phyloP scores from a whole-genome alignment of 345 rosid genomes.

The Durio zibethinus region DNA sequence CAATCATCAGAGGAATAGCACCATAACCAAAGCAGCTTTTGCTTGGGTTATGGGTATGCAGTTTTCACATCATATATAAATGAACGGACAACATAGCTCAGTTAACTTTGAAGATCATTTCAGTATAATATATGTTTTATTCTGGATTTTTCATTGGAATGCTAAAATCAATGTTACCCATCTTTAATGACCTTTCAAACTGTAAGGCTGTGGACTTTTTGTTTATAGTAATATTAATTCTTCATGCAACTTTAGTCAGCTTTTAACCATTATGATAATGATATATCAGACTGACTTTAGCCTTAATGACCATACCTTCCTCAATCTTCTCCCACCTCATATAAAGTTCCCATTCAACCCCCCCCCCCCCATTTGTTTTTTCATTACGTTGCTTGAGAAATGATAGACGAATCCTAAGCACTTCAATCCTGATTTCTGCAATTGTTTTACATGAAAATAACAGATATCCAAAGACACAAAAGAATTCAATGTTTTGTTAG shows the following conservation, averaged over 20 bases:
- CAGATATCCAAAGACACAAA: too few species aligned
- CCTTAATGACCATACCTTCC: background rate
- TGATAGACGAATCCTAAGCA: background rate
- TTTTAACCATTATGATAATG: constrained; percentile 4
- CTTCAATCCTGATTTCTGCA: too few species aligned
- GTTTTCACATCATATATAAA: constrained; percentile 8
- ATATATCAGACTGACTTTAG: constrained; percentile 13
- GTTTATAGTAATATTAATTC: constrained; percentile 11
- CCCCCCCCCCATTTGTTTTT: background rate
- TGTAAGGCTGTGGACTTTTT: constrained; percentile 21
- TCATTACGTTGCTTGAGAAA: background rate
- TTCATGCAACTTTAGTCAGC: constrained; percentile 17
- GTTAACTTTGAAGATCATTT: background rate
- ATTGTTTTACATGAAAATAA: too few species aligned
- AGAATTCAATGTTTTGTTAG: too few species aligned
- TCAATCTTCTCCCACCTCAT: constrained; percentile 4
- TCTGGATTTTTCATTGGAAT: constrained; percentile 2
- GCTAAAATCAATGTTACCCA: background rate
- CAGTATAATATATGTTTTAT: background rate
- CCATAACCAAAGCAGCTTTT: background rate
- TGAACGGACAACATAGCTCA: too few species aligned
- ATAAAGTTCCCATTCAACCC: constrained; percentile 9
- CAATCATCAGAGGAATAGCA: background rate
- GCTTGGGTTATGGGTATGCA: background rate
- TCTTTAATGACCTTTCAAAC: constrained; percentile 18